Conservation (phyloP, 228 moss, liverwort and hornwort genomes). For the Sphagnum magellanicum region DNA sequence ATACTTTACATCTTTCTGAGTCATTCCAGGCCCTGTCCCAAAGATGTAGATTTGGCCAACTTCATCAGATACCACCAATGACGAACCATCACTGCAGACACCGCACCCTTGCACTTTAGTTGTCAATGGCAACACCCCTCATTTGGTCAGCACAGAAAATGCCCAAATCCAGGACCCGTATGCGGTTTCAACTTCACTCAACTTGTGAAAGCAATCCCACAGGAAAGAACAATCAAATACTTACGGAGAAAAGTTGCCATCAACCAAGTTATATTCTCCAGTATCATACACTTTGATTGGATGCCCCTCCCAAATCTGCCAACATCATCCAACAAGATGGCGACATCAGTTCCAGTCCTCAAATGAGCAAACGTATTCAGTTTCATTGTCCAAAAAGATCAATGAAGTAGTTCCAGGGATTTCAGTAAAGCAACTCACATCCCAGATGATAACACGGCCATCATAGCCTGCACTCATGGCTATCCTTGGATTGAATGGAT, state of each 20-base stretch:
- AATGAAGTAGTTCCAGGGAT: too few species aligned
- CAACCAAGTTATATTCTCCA: constrained; percentile 83
- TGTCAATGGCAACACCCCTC: too few species aligned
- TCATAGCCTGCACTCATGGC: constrained; percentile 99
- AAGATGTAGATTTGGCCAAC: constrained; percentile 98
- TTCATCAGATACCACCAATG: constrained; percentile 96
- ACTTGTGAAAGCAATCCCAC: background rate
- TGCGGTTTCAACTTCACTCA: background rate
- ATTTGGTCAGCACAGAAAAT: too few species aligned
- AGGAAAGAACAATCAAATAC: constrained; percentile 4
- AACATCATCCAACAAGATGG: background rate
- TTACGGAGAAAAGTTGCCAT: constrained; percentile 99
- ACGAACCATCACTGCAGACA: constrained; percentile 81
- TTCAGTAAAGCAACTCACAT: constrained; percentile 49
- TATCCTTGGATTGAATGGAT: constrained; percentile 95
- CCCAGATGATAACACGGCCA: constrained; percentile 98
- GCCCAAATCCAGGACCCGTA: too few species aligned
- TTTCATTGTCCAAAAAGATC: too few species aligned
- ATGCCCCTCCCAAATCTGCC: constrained; percentile 96
- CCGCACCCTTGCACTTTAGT: background rate
- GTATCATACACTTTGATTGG: constrained; percentile 85
- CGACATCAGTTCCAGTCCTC: too few species aligned
- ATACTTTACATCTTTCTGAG: constrained; percentile 90
- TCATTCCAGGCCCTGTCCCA: constrained; percentile 88
- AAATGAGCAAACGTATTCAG: too few species aligned